Percentiles rank a stretch among this genome's conserved stretches.
phyloP scores from a whole-genome alignment of 441 rosid species.

The Jatropha multifida region DNA sequence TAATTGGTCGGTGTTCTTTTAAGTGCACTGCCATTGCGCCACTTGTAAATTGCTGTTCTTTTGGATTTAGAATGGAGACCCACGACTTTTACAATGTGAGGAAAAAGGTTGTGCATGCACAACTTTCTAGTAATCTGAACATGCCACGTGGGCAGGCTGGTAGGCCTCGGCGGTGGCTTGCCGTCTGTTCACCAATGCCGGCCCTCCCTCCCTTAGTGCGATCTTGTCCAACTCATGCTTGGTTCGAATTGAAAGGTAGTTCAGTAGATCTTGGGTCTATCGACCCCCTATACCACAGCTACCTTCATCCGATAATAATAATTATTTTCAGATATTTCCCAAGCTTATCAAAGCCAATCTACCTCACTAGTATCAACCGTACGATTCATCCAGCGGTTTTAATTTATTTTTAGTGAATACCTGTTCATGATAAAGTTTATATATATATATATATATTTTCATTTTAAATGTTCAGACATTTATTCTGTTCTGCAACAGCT shows the following conservation, averaged over 20 bases:
- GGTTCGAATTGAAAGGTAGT: constrained; percentile 6
- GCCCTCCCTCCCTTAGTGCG: constrained; percentile 34
- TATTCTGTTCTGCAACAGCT: no score
- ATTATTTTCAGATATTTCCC: not conserved
- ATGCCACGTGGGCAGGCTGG: constrained; percentile 26
- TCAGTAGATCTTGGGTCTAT: not conserved
- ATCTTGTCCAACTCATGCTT: constrained; percentile 26
- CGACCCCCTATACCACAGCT: not conserved
- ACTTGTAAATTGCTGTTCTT: not conserved
- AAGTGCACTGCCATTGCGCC: not conserved
- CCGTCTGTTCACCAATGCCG: constrained; percentile 31
- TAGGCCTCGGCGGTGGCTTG: constrained; percentile 24
- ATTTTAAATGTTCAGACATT: no score
- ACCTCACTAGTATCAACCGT: constrained; percentile 7
- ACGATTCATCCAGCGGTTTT: not conserved
- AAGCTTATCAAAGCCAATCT: not conserved
- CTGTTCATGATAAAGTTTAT: no score
- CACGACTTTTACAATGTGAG: not conserved
- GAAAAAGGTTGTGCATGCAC: not conserved
- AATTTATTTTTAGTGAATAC: no score
- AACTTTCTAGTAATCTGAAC: constrained; percentile 12
- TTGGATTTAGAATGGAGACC: not conserved
- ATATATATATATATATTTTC: no score
- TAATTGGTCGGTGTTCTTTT: not conserved
- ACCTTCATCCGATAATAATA: not conserved